Evolutionary conservation across 805 yeast genomes (phyloP).

Genomic region (Dipodascus geniculatus): DNA sequence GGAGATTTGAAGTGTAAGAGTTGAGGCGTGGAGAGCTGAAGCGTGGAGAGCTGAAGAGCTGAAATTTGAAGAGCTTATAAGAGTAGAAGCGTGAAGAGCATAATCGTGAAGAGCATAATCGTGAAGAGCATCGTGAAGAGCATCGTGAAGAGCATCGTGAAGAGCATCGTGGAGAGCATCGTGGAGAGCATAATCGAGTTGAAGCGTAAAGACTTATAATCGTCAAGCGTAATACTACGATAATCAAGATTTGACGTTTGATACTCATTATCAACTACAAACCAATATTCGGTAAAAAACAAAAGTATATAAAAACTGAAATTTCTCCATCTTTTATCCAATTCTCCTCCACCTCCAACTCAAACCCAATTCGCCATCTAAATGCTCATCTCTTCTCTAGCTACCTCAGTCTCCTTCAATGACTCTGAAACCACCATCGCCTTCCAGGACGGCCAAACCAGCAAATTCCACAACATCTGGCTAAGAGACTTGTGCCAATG

Average conservation of each 20-base stretch:
- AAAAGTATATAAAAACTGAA: not conserved
- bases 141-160: not conserved
- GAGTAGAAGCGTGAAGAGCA: not conserved
- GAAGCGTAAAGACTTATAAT: no score
- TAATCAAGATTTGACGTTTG: no score
- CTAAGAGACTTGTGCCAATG: conserved; percentile 57
- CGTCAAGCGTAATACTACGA: no score
- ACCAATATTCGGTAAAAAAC: no score
- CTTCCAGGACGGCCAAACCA: not conserved
- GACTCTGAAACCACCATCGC: not conserved
- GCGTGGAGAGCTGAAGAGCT: not conserved
- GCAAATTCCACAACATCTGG: conserved; percentile 39
- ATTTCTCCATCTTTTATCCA: not conserved
- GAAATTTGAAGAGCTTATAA: not conserved
- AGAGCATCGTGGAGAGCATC: not conserved
- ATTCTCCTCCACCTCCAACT: not conserved
- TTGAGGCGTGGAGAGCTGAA: not conserved
- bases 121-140: not conserved
- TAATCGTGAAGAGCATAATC: not conserved
- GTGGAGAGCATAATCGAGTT: no score
- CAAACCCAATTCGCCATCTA: not conserved
- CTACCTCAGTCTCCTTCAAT: not conserved
- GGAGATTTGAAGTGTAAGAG: not conserved
- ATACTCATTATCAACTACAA: no score
- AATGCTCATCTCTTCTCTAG: not conserved